phyloP scores from a whole-genome alignment of 1,284 basidiomycete genomes.

The Meripilus lineatus region DNA sequence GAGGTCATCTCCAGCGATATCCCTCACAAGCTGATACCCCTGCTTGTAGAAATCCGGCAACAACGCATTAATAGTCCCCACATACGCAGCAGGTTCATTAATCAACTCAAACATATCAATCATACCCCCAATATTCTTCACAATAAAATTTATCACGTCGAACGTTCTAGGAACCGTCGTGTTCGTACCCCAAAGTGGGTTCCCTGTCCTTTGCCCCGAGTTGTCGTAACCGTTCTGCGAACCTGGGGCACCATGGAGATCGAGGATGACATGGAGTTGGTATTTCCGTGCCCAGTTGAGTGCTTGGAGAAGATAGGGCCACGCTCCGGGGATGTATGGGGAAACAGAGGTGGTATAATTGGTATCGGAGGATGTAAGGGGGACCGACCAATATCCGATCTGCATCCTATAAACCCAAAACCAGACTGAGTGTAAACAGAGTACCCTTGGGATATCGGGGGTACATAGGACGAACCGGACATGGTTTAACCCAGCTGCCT shows the following conservation, averaged over 20 bases:
- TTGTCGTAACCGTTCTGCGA: constrained; percentile 82
- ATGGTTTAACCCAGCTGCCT: constrained; percentile 71
- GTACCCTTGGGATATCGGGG: not conserved
- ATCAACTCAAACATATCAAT: constrained; percentile 60
- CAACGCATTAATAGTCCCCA: constrained; percentile 36
- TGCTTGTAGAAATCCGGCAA: constrained; percentile 50
- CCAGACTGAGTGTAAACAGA: too few species aligned
- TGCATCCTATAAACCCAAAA: constrained; percentile 46
- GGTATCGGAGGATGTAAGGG: constrained; percentile 48
- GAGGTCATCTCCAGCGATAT: constrained; percentile 38
- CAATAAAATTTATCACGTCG: constrained; percentile 56
- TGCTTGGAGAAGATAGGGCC: constrained; percentile 62
- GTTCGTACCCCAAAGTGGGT: constrained; percentile 60
- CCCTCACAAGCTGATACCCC: constrained; percentile 51
- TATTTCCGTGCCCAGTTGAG: constrained; percentile 62
- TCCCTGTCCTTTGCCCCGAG: constrained; percentile 67
- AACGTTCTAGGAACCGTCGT: constrained; percentile 55
- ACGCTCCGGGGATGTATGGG: constrained; percentile 63
- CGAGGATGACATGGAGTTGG: constrained; percentile 58
- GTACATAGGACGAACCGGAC: constrained; percentile 46
- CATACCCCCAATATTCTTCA: constrained; percentile 47
- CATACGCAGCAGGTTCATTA: constrained; percentile 60
- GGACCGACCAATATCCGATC: constrained; percentile 74
- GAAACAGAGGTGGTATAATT: constrained; percentile 42
- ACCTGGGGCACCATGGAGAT: constrained; percentile 68